Conservation (phyloP, 139 green algal species). For the Auxenochlorella pyrenoidosa region DNA sequence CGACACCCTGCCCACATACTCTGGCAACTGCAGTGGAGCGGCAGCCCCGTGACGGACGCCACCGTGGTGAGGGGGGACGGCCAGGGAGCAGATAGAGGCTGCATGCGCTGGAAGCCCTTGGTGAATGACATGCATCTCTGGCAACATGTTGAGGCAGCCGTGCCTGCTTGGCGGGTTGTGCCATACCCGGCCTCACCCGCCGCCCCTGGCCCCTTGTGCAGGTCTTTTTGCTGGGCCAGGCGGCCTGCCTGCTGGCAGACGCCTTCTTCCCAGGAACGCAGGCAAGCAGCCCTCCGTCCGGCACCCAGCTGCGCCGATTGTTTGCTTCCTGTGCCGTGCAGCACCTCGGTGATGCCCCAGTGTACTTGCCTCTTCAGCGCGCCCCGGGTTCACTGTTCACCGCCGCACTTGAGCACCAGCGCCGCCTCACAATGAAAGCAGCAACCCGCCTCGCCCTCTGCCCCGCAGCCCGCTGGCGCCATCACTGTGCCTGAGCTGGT, state of each 20-base stretch:
- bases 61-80: not conserved
- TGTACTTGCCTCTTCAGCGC: too few species aligned
- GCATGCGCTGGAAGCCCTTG: too few species aligned
- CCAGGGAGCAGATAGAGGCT: too few species aligned
- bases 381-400: too few species aligned
- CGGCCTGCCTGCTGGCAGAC: constrained; percentile 12
- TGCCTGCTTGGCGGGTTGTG: too few species aligned
- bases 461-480: constrained; percentile 4
- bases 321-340: too few species aligned
- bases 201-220: not conserved
- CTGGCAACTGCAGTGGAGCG: not conserved
- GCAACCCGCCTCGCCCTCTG: not conserved
- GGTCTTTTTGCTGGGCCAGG: constrained; percentile 31
- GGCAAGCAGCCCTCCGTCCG: not conserved
- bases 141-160: not conserved
- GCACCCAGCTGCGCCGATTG: too few species aligned
- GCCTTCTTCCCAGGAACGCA: not conserved
- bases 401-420: too few species aligned
- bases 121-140: not conserved
- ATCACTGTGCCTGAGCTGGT: constrained; percentile 34
- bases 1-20: too few species aligned
- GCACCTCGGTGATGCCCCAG: too few species aligned
- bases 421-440: not conserved
- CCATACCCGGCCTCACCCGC: not conserved
- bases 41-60: not conserved